phyloP scores from a whole-genome alignment of 768 basidiomycete species.

The Phylloporus sp. region DNA sequence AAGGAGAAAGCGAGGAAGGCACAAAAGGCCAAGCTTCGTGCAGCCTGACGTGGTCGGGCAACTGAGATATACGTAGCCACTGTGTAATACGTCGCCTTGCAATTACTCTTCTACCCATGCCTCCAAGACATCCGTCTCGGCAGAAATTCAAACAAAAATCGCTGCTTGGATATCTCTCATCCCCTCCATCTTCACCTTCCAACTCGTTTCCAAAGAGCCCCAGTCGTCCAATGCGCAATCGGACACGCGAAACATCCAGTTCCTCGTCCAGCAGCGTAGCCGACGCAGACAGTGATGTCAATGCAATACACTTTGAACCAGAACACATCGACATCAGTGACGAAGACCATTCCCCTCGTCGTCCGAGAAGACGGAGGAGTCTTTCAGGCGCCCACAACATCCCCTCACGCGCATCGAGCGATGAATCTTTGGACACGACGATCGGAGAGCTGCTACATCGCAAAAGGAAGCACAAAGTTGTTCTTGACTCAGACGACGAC shows the following conservation, averaged over 20 bases:
- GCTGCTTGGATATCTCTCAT: conserved; percentile 36
- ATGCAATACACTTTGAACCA: conserved; percentile 49
- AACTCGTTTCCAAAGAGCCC: neutral
- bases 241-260: conserved; percentile 9
- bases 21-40: conserved; percentile 56
- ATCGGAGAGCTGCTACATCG: conserved; percentile 14
- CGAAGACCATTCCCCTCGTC: conserved; percentile 24
- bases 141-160: conserved; percentile 42
- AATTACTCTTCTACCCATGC: neutral
- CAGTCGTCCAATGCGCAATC: conserved; percentile 14
- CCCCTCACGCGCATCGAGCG: conserved; percentile 13
- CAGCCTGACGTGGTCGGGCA: conserved; percentile 43
- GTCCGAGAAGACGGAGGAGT: conserved; percentile 19
- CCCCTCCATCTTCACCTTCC: conserved; percentile 24
- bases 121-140: conserved; percentile 4
- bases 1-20: conserved; percentile 71
- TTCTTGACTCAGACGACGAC: conserved; percentile 36
- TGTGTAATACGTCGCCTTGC: neutral
- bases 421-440: conserved; percentile 22
- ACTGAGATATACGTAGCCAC: conserved; percentile 3
- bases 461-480: conserved; percentile 17
- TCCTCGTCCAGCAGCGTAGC: conserved; percentile 13
- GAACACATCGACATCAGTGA: conserved; percentile 20
- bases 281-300: conserved; percentile 43
- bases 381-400: conserved; percentile 13